Conservation (phyloP, 768 basidiomycete species). For the Jaapia argillacea region DNA sequence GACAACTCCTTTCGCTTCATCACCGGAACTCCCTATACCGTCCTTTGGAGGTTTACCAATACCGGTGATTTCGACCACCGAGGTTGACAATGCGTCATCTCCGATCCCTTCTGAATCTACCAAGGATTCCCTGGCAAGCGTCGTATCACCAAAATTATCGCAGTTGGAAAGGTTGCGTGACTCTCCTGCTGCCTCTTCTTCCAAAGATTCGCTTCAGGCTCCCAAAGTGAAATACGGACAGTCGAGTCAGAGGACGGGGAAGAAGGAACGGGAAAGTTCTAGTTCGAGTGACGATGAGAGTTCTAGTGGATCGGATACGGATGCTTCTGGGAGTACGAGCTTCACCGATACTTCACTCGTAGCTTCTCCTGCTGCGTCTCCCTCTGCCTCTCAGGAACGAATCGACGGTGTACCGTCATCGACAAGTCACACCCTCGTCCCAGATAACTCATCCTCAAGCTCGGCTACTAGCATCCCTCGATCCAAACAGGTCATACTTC, state of each 20-base stretch:
- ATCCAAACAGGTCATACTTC: slow-evolving; percentile 57
- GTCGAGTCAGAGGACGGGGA: slow-evolving; percentile 10
- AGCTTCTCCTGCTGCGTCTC: slow-evolving; percentile 14
- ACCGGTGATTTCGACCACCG: slow-evolving; percentile 43
- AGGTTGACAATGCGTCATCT: background rate
- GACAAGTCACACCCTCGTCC: background rate
- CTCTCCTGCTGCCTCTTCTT: slow-evolving; percentile 12
- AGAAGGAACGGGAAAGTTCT: too few relatives aligned
- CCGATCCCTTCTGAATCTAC: background rate
- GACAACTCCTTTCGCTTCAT: too few relatives aligned
- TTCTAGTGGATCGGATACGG: slow-evolving; percentile 19
- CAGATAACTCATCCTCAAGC: background rate
- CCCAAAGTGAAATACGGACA: slow-evolving; percentile 15
- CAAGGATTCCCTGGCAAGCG: background rate
- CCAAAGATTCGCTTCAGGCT: slow-evolving; percentile 19
- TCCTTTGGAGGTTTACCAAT: slow-evolving; percentile 36
- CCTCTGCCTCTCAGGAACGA: slow-evolving; percentile 14
- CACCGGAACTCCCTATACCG: too few relatives aligned
- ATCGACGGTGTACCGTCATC: background rate
- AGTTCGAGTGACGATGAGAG: too few relatives aligned
- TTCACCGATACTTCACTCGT: slow-evolving; percentile 24
- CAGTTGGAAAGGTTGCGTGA: background rate
- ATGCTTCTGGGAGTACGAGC: slow-evolving; percentile 16
- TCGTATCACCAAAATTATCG: too few relatives aligned
- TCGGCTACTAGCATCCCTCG: slow-evolving; percentile 18